Conservation (phyloP, 2,329 filamentous ascomycete species). For the Calonectria hawksworthii region DNA sequence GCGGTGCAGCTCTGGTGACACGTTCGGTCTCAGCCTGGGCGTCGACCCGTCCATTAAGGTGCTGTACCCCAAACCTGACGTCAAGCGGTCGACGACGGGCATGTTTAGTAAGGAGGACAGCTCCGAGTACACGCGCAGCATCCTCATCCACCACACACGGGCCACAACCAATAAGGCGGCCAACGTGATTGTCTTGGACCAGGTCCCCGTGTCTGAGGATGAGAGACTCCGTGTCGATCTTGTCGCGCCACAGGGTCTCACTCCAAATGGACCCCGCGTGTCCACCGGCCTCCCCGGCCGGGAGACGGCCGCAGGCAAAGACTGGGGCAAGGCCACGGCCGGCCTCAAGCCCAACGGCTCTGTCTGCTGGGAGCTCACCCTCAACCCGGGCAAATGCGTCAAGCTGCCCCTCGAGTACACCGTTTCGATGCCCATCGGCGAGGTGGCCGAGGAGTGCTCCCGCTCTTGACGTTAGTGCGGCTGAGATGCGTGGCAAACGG, state of each 20-base stretch:
- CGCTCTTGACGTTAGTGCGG: not conserved
- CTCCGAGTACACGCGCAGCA: constrained; percentile 62
- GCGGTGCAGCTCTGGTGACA: constrained; percentile 67
- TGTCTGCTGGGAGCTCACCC: constrained; percentile 69
- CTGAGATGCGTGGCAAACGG: not conserved
- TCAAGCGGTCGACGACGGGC: constrained; percentile 64
- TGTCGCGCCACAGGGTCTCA: constrained; percentile 62
- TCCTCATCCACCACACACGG: constrained; percentile 66
- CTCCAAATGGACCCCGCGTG: constrained; percentile 54
- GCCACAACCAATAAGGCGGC: constrained; percentile 54
- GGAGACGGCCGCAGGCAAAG: constrained; percentile 48
- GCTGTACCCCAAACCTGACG: constrained; percentile 68
- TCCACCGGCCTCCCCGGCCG: constrained; percentile 50
- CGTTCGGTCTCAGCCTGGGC: constrained; percentile 69
- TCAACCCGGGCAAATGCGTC: constrained; percentile 70
- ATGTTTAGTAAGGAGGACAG: constrained; percentile 68
- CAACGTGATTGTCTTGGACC: constrained; percentile 68
- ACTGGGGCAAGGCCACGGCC: constrained; percentile 69
- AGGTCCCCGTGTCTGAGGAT: constrained; percentile 74
- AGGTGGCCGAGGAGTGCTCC: constrained; percentile 47
- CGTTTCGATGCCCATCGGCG: constrained; percentile 67
- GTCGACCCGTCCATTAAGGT: constrained; percentile 71
- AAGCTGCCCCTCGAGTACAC: constrained; percentile 74
- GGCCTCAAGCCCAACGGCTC: constrained; percentile 70
- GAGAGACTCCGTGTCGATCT: constrained; percentile 68